Conservation (phyloP, 2,329 filamentous ascomycete species). For the Achaetomium macrosporum region DNA sequence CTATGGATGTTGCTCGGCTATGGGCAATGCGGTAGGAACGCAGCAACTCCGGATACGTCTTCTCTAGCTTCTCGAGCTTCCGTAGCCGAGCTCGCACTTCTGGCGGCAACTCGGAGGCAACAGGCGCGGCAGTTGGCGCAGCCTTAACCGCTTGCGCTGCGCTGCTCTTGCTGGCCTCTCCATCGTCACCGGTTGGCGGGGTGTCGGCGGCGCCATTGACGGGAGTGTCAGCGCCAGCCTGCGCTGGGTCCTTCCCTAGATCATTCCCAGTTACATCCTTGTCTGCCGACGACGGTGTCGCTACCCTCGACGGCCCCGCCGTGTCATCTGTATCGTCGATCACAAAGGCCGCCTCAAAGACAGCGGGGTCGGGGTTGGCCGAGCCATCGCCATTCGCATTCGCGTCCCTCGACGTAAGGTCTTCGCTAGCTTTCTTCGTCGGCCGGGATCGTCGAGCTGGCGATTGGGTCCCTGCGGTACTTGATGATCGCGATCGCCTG, state of each 20-base stretch:
- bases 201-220: conserved; percentile 1
- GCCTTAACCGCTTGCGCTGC: conserved; percentile 4
- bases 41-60: conserved; percentile 81
- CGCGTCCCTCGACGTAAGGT: conserved; percentile 27
- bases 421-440: conserved; percentile 39
- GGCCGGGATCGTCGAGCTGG: conserved; percentile 32
- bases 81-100: conserved; percentile 71
- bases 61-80: conserved; percentile 85
- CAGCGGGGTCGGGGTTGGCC: conserved; percentile 69
- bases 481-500: conserved; percentile 36
- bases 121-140: conserved; percentile 9
- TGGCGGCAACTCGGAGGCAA: conserved; percentile 55
- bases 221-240: neutral
- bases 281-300: conserved; percentile 38
- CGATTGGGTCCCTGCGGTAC: conserved; percentile 30
- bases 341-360: conserved; percentile 81
- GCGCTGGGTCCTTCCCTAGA: conserved; percentile 7
- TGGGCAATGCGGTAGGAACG: conserved; percentile 91
- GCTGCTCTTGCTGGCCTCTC: neutral
- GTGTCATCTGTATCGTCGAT: conserved; percentile 75
- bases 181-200: conserved; percentile 10
- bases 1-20: conserved; percentile 76
- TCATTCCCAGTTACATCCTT: conserved; percentile 27
- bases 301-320: conserved; percentile 41
- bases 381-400: conserved; percentile 33